phyloP scores from a whole-genome alignment of 2,329 filamentous ascomycete genomes.

The Alternaria triticina region DNA sequence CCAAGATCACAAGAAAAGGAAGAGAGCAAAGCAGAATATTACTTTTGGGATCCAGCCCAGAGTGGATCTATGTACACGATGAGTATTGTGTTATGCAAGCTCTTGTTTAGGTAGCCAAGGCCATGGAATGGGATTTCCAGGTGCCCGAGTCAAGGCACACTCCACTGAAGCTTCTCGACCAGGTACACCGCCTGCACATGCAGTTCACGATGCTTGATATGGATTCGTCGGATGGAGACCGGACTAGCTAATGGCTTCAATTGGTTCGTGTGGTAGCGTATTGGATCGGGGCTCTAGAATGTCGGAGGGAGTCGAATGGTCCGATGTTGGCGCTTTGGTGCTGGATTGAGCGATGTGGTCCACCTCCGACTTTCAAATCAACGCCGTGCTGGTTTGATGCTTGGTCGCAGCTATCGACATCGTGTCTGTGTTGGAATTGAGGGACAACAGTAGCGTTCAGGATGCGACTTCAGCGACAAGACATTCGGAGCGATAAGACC shows the following conservation, averaged over 20 bases:
- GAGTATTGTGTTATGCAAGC: background rate
- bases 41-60: background rate
- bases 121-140: background rate
- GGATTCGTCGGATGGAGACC: background rate
- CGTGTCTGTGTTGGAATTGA: rapidly evolving
- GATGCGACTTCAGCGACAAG: background rate
- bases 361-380: background rate
- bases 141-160: background rate
- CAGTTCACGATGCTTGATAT: background rate
- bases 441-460: rapidly evolving
- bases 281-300: background rate
- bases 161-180: background rate
- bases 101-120: background rate
- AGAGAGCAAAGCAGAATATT: background rate
- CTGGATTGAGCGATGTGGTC: background rate
- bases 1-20: background rate
- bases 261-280: background rate
- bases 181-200: background rate
- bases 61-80: background rate
- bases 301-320: background rate
- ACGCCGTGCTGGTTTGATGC: background rate
- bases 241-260: background rate
- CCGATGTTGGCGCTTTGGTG: background rate
- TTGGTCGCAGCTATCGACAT: background rate
- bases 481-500: background rate